These are phyloP conservation scores for Globisporangium nagaii DNA, from an alignment of 352 stramenopile genomes.

Conservation along the genomic window DNA sequence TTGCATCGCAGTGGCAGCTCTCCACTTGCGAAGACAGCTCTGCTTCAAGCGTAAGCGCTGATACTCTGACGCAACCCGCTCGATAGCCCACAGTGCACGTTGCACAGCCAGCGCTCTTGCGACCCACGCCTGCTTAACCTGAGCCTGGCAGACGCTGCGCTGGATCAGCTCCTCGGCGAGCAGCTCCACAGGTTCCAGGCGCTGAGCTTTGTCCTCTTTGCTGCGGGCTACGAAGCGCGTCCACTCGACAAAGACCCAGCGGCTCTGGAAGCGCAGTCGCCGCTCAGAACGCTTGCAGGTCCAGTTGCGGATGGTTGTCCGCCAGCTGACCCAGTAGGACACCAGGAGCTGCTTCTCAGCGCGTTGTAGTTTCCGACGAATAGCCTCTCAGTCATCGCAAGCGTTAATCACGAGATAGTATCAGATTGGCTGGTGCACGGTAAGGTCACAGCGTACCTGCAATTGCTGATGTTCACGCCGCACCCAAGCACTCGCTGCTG, in stretches of 20 bases:
- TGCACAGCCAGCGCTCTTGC: background rate
- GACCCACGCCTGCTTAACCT: background rate
- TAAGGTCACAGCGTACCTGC: background rate
- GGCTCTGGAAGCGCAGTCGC: conserved; percentile 4
- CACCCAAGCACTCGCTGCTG: background rate
- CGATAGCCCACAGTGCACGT: background rate
- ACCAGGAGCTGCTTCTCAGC: background rate
- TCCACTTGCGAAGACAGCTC: background rate
- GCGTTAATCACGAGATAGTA: background rate
- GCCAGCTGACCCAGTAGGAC: conserved; percentile 4
- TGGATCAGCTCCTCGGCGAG: background rate
- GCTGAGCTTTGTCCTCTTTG: background rate
- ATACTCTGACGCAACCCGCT: background rate
- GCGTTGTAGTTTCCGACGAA: background rate
- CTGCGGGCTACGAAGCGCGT: background rate
- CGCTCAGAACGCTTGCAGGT: background rate
- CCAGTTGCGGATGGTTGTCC: background rate
- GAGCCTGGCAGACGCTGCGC: background rate
- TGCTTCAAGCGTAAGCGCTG: background rate
- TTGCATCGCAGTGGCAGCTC: background rate
- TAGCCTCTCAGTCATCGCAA: background rate
- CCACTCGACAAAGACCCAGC: background rate
- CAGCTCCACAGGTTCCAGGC: background rate
- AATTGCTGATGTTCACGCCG: background rate
- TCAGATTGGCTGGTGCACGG: background rate